These are phyloP conservation scores for Clohesyomyces aquaticus DNA, from an alignment of 495 filamentous ascomycete genomes.

Conservation along the genomic window DNA sequence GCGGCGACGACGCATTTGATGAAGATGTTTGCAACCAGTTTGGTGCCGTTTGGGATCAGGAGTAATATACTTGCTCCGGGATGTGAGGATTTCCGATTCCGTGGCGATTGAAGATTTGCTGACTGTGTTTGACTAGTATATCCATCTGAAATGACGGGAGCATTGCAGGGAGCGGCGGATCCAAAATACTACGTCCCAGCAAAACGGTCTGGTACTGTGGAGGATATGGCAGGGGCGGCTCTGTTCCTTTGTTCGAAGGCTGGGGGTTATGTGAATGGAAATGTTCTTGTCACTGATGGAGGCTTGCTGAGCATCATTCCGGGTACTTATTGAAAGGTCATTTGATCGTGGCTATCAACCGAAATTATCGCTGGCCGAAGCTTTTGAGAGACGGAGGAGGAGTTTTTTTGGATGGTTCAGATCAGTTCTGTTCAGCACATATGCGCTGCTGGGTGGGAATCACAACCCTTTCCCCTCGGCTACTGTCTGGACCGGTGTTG, in stretches of 20 bases:
- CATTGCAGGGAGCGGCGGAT: not conserved
- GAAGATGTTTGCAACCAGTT: conserved; percentile 58
- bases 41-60: conserved; percentile 62
- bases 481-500: no score
- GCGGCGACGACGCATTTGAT: conserved; percentile 64
- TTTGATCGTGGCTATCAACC: not conserved
- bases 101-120: not conserved
- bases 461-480: not conserved
- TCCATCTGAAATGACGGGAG: not conserved
- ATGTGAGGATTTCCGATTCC: not conserved
- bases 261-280: conserved; percentile 61
- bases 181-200: conserved; percentile 50
- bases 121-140: not conserved
- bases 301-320: conserved; percentile 57
- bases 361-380: not conserved
- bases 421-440: no score
- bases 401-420: no score
- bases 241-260: conserved; percentile 64
- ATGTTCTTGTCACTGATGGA: conserved; percentile 59
- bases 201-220: conserved; percentile 53
- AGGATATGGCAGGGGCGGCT: conserved; percentile 67
- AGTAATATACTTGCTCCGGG: conserved; percentile 70
- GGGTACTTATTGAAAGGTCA: conserved; percentile 48
- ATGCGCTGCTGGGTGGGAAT: no score
- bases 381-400: no score